Percentiles rank a stretch among this genome's conserved stretches.
These are phyloP conservation scores for Sugiyamaella valdiviana DNA, from an alignment of 805 yeast species.

Conservation along the genomic window DNA sequence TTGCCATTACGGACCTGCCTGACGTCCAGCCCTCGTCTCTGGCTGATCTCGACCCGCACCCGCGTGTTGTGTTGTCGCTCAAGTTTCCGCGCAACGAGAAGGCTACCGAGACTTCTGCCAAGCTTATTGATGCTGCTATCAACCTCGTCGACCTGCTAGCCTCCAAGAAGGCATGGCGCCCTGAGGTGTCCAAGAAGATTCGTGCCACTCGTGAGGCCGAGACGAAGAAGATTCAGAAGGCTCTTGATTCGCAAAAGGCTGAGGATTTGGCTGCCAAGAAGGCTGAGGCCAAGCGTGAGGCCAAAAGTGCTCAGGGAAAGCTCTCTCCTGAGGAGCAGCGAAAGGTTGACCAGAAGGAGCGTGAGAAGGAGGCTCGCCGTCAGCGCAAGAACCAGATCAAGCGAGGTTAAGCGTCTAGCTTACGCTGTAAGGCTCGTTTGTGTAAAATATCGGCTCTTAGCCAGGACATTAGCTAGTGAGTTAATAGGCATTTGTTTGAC, in stretches of 20 bases:
- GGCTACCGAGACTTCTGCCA: constrained; percentile 46
- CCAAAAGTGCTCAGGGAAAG: constrained; percentile 56
- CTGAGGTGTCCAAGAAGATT: constrained; percentile 72
- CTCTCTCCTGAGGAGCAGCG: constrained; percentile 73
- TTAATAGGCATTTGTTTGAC: no score
- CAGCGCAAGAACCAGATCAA: constrained; percentile 26
- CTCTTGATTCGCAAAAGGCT: constrained; percentile 55
- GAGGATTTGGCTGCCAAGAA: constrained; percentile 68
- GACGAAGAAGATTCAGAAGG: constrained; percentile 59
- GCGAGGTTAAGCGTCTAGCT: constrained; percentile 3
- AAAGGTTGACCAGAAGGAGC: constrained; percentile 69
- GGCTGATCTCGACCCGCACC: constrained; percentile 47
- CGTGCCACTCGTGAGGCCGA: constrained; percentile 73
- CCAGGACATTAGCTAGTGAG: no score
- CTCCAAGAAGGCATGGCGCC: constrained; percentile 46
- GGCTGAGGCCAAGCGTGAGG: constrained; percentile 46
- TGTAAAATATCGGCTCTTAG: neutral
- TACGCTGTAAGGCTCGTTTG: neutral
- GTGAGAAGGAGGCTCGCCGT: constrained; percentile 77
- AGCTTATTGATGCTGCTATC: constrained; percentile 50
- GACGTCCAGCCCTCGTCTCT: constrained; percentile 59
- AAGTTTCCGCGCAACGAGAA: constrained; percentile 43
- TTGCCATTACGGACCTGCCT: constrained; percentile 83
- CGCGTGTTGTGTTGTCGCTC: constrained; percentile 48
- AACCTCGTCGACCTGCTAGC: constrained; percentile 55